Base-by-base conservation (phyloP, 1,284 basidiomycete genomes). In the Gymnopus androsaceus region DNA sequence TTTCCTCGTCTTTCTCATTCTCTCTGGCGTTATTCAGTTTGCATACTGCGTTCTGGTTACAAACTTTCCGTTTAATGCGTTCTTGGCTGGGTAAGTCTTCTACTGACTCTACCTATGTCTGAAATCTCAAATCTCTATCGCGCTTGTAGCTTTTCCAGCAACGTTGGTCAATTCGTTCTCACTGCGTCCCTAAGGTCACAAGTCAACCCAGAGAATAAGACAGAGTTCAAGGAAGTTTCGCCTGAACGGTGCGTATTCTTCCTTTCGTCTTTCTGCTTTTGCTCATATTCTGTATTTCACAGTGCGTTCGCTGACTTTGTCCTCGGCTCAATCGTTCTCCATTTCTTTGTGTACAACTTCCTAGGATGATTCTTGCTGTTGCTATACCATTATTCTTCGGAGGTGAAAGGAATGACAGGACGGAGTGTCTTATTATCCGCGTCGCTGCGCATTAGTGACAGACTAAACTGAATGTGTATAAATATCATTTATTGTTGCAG, bases 341-440 rank as follows among this genome's bases (percentile, higher is more conserved):
- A 99, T 75, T 96, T 98, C 78, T 99, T 99, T 70, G 95, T 97
- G 54, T 98, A 90, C 82, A 98, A 98, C 76, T 99, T 98, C 82
- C 80, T 81, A 37, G 78, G 79, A 67, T 80, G 64, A 71, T 31
- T 28, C 12, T 34, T 36, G 25, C 23, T 49, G 19, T 33, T 19
- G 19, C 12, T 21, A 11, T 11, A 36, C 15, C n/a, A n/a, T n/a
- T n/a, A n/a, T n/a, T n/a, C n/a, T n/a, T n/a, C n/a, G n/a, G n/a
- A 4, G 28, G 27, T 15, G 30, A 33, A 27, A 17, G 27, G 41
- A 17, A 17, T 15, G 25, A 11, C n/a, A 38, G 31, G 8, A 34
- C 17, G 36, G 19, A 15, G 27, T 40, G 37, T 57, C 31, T 44
- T 44, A 33, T 8, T n/a, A n/a, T n/a, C n/a, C n/a, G n/a, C n/a